Base-by-base conservation (phyloP, 1,284 basidiomycete species). In the Naganishia liquefaciens region DNA sequence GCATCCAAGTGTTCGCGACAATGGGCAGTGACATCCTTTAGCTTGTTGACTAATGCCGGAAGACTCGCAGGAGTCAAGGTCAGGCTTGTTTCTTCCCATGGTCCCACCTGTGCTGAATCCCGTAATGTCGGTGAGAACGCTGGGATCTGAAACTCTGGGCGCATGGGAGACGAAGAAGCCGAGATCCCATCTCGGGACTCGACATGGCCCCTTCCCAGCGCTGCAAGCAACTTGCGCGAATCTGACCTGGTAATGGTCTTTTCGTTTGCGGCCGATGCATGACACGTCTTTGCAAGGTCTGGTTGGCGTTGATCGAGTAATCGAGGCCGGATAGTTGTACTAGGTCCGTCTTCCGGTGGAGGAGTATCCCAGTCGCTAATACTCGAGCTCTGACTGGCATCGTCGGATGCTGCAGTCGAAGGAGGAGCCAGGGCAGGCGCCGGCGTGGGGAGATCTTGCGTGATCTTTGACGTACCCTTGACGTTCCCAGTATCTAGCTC, bases 351-450 rank as follows among this genome's bases (percentile, higher is more conserved):
- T 40, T 44, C 40, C 21, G 43, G 40, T 15, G 54, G 40, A 30
- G 44, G 53, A 54, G 51, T 44, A 33, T 64, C 63, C 63, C 63
- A 64, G 33, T 64, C 63, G 40, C 63, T 64, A 3, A 51, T 7
- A 19, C 54, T 64, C 13, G 63, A 57, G 27, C 37, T 33, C n/a
- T 30, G 47, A 52, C 63, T 58, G 30, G 19, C 27, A 28, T 54
- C 40, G 3, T 39, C 54, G 19, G 25, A 21, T 11, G 54, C 30
- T 21, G 28, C 42, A 5, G 28, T n/a, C 25, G 51, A 53, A 33
- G 39, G 11, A 11, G 42, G 30, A 37, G 19, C 23, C 61, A 13
- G 2, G 10, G 19, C 28, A 7, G n/a, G 10, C 39, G 17, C 25
- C 21, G 53, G 2, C 23, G 6, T 15, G 21, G 47, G 5, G 13